Conservation (phyloP, 2,329 filamentous ascomycete species). For the Monilinia aucupariae region DNA sequence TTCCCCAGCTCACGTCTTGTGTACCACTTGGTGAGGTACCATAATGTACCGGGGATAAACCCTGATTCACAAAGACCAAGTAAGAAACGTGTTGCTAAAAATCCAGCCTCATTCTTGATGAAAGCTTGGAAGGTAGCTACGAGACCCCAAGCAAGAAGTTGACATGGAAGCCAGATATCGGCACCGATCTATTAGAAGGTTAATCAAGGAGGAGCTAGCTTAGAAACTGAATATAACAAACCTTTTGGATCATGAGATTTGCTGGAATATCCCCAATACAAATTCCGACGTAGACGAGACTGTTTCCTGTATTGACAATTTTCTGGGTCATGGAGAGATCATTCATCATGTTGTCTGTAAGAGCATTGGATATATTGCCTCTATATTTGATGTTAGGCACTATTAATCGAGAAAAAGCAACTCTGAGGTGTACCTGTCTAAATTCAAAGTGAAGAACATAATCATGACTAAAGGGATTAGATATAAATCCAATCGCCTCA, state of each 20-base stretch:
- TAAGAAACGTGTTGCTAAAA: conserved; percentile 28
- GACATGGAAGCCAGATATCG: conserved; percentile 48
- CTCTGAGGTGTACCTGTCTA: conserved; percentile 8
- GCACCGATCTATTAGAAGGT: conserved; percentile 44
- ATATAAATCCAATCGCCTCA: conserved; percentile 10
- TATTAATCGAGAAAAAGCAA: too few relatives aligned
- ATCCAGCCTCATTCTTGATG: conserved; percentile 36
- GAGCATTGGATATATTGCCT: conserved; percentile 49
- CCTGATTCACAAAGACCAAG: conserved; percentile 36
- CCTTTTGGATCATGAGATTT: conserved; percentile 14
- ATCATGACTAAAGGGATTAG: conserved; percentile 15
- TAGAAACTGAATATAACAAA: background rate
- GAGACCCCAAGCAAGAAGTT: conserved; percentile 49
- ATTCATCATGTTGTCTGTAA: conserved; percentile 41
- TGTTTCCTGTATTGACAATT: conserved; percentile 13
- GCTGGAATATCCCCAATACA: conserved; percentile 15
- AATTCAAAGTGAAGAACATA: conserved; percentile 17
- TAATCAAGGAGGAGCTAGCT: conserved; percentile 36
- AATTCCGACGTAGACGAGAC: conserved; percentile 14
- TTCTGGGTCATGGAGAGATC: conserved; percentile 11
- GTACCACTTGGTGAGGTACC: conserved; percentile 14
- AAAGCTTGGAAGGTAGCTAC: conserved; percentile 47
- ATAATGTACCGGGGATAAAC: conserved; percentile 50
- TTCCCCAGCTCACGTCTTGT: conserved; percentile 11
- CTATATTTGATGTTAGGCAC: background rate